Conservation (phyloP, 2,329 filamentous ascomycete species). For the Aspergillus sp. region DNA sequence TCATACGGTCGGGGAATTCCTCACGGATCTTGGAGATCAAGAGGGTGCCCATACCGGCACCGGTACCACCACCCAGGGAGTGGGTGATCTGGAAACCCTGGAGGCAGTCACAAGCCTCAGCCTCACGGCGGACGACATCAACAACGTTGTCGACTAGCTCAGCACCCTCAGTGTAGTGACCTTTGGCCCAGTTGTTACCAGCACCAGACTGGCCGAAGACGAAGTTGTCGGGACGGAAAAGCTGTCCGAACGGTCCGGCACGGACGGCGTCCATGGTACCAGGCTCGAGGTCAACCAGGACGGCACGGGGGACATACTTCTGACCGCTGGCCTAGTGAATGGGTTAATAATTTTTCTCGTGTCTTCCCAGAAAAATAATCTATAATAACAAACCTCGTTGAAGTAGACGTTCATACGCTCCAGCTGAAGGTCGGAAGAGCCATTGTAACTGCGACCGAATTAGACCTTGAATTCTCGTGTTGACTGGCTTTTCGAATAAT, state of each 20-base stretch:
- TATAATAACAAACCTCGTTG: conserved; percentile 60
- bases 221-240: conserved; percentile 99
- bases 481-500: conserved; percentile 4
- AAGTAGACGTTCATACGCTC: conserved; percentile 99
- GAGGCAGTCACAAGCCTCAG: conserved; percentile 97
- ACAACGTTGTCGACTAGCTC: conserved; percentile 97
- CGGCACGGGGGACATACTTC: conserved; percentile 98
- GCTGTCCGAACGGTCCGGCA: conserved; percentile 93
- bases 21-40: conserved; percentile 99
- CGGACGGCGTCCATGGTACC: conserved; percentile 99
- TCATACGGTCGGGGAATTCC: conserved; percentile 99
- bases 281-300: conserved; percentile 98
- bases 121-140: conserved; percentile 96
- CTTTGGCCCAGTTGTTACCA: conserved; percentile 99
- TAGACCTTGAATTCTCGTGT: conserved; percentile 13
- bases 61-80: conserved; percentile 99
- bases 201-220: conserved; percentile 99
- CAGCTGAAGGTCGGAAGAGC: conserved; percentile 95
- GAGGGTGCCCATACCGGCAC: conserved; percentile 99
- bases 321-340: conserved; percentile 56
- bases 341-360: too few species aligned
- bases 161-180: conserved; percentile 99
- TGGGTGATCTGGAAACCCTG: conserved; percentile 99
- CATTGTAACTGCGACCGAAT: conserved; percentile 67
- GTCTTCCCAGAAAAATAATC: not conserved